These are phyloP conservation scores for Alternaria metachromatica DNA, from an alignment of 2,329 filamentous ascomycete genomes.

Conservation along the genomic window DNA sequence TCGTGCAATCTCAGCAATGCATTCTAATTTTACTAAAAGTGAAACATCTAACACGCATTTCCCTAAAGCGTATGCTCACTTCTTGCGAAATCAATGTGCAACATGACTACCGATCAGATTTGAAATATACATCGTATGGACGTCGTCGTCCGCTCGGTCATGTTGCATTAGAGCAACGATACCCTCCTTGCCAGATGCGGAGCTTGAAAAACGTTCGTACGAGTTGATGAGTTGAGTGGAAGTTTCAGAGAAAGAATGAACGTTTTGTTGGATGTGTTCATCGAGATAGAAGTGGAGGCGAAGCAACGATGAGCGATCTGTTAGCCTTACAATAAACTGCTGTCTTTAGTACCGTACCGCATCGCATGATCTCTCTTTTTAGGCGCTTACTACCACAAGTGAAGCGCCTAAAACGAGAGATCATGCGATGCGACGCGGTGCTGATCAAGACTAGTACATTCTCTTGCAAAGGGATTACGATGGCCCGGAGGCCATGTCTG, in stretches of 20 bases:
- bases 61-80: neutral
- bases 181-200: neutral
- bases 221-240: neutral
- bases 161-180: neutral
- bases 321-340: neutral
- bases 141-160: neutral
- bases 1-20: neutral
- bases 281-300: neutral
- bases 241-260: neutral
- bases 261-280: neutral
- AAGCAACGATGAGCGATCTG: neutral
- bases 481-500: conserved; percentile 68
- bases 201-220: neutral
- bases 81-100: neutral
- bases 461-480: conserved; percentile 1
- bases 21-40: neutral
- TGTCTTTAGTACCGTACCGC: neutral
- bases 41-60: neutral
- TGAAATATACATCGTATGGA: neutral
- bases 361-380: neutral
- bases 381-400: neutral
- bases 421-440: neutral
- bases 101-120: neutral
- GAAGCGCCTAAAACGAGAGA: too few relatives aligned
- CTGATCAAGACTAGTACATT: neutral